These are phyloP conservation scores for Coemansia furcata DNA, from an alignment of 192 early-diverging fungal species.

Conservation along the genomic window DNA sequence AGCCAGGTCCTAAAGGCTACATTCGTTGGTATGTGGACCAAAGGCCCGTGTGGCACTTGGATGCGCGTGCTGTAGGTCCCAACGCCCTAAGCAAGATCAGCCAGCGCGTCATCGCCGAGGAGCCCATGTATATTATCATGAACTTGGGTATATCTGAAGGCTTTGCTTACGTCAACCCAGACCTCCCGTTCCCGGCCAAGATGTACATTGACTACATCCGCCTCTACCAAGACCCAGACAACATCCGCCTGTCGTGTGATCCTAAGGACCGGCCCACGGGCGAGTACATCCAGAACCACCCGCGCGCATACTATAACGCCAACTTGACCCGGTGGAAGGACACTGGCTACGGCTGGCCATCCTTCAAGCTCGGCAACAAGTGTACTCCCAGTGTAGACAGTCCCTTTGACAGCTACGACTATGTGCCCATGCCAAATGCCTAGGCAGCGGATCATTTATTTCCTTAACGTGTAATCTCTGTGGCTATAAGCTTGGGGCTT, in stretches of 20 bases:
- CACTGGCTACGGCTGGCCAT: constrained; percentile 49
- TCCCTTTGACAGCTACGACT: constrained; percentile 30
- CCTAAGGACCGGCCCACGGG: constrained; percentile 54
- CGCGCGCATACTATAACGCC: constrained; percentile 55
- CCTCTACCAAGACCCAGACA: constrained; percentile 55
- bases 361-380: constrained; percentile 44
- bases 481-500: background rate
- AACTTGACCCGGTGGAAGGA: constrained; percentile 50
- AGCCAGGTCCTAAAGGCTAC: constrained; percentile 45
- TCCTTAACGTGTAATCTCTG: background rate
- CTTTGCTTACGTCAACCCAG: constrained; percentile 47
- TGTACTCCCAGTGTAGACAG: constrained; percentile 36
- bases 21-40: constrained; percentile 46
- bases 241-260: constrained; percentile 56
- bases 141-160: constrained; percentile 52
- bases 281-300: constrained; percentile 56
- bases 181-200: constrained; percentile 45
- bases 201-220: constrained; percentile 60
- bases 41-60: constrained; percentile 47
- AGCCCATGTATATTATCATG: constrained; percentile 62
- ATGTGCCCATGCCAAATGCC: constrained; percentile 30
- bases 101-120: constrained; percentile 52
- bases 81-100: constrained; percentile 45
- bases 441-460: background rate
- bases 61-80: constrained; percentile 41